Percentiles rank a stretch among this genome's conserved stretches.
Evolutionary conservation across 352 stramenopile species (phyloP).

Genomic region (Achlya hypogyna): DNA sequence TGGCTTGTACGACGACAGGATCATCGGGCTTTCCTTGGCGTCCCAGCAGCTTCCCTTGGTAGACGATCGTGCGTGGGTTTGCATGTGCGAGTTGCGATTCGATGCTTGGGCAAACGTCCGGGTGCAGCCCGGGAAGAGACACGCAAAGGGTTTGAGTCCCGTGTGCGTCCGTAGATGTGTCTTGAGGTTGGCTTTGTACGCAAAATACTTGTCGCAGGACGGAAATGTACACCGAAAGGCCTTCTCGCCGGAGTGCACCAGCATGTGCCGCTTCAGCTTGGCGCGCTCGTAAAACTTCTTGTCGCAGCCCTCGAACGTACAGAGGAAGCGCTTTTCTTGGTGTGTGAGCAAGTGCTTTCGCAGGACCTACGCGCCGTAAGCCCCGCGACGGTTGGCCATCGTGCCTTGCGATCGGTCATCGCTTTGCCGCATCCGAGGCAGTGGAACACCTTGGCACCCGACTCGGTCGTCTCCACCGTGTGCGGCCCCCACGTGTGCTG

Average conservation of each 20-base stretch:
- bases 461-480: background rate
- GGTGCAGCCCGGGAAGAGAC: conserved; percentile 69
- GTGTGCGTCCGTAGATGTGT: conserved; percentile 36
- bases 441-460: conserved; percentile 7
- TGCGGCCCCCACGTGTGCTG: conserved; percentile 20
- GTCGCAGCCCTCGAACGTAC: conserved; percentile 20
- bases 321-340: conserved; percentile 21
- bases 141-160: conserved; percentile 78
- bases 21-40: background rate
- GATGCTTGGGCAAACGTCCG: conserved; percentile 15
- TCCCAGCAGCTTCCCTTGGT: background rate
- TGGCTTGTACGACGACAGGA: background rate
- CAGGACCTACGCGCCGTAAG: conserved; percentile 16
- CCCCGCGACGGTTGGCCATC: background rate
- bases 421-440: conserved; percentile 17
- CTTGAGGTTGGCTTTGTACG: conserved; percentile 58
- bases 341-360: conserved; percentile 21
- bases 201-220: conserved; percentile 82
- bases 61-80: conserved; percentile 4
- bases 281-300: conserved; percentile 21
- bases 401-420: conserved; percentile 16
- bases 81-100: conserved; percentile 17
- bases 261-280: conserved; percentile 48
- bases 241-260: conserved; percentile 83
- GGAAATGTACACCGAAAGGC: conserved; percentile 74